Percentiles rank a stretch among this genome's conserved stretches.
These are phyloP conservation scores for Eimeria necatrix DNA, from an alignment of 169 alveolate species.

Conservation along the genomic window DNA sequence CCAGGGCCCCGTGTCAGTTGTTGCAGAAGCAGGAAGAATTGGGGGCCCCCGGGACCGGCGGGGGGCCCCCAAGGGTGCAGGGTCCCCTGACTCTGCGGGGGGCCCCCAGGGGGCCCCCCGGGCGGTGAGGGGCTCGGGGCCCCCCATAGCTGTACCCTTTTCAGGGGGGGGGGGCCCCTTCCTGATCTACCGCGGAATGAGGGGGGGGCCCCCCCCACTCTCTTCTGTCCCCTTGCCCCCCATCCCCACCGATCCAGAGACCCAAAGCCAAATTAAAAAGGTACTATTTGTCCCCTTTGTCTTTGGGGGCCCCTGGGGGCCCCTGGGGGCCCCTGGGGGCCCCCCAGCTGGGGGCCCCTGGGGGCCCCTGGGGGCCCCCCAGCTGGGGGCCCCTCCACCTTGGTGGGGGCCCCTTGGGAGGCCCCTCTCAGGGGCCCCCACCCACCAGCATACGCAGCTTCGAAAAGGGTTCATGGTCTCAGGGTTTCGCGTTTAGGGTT, in stretches of 20 bases:
- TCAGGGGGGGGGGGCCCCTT: constrained; percentile 53
- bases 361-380: constrained; percentile 1
- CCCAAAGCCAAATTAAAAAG: neutral
- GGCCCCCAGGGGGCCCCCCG: neutral
- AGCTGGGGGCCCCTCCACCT: neutral
- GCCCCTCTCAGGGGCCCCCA: no score
- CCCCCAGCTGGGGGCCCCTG: constrained; percentile 10
- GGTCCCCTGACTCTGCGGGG: constrained; percentile 6
- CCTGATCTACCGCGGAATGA: neutral
- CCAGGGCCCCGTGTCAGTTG: constrained; percentile 20
- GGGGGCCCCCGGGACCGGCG: constrained; percentile 8
- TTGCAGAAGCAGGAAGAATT: constrained; percentile 38
- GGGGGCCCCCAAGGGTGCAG: neutral
- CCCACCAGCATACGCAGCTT: no score
- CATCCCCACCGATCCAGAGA: neutral
- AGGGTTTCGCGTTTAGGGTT: no score
- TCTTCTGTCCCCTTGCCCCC: neutral
- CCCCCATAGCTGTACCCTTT: neutral
- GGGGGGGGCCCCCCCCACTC: neutral
- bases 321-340: constrained; percentile 7
- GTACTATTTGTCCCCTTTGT: neutral
- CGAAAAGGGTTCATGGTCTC: no score
- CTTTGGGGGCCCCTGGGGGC: neutral
- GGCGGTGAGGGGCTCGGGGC: neutral
- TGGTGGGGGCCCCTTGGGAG: no score